Conservation (phyloP, 2,329 filamentous ascomycete genomes). For the Myrmaecium sp. region DNA sequence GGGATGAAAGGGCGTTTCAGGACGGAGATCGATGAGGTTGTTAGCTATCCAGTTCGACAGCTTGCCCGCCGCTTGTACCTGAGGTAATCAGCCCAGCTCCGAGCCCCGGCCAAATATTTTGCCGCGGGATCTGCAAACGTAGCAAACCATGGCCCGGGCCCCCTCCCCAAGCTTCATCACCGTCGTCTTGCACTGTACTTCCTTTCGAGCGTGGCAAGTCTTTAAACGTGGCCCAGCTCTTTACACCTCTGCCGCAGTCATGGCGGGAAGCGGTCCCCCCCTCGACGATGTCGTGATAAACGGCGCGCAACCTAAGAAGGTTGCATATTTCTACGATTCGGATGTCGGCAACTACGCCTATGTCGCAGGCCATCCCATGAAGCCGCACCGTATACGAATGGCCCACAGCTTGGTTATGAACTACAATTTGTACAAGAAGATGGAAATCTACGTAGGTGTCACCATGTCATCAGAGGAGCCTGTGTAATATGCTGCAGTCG, state of each 20-base stretch:
- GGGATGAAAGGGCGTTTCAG: too few species aligned
- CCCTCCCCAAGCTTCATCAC: too few species aligned
- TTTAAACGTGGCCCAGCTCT: too few species aligned
- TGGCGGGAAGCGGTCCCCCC: constrained; percentile 5
- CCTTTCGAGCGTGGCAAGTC: too few species aligned
- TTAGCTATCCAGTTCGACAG: too few species aligned
- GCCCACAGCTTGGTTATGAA: constrained; percentile 51
- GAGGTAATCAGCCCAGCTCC: too few species aligned
- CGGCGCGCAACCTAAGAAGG: constrained; percentile 39
- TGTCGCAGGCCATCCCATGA: constrained; percentile 55
- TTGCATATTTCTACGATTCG: constrained; percentile 96
- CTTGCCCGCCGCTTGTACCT: too few species aligned
- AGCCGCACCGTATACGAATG: constrained; percentile 51
- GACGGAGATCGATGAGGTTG: too few species aligned
- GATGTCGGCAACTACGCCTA: constrained; percentile 98
- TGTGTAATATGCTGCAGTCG: constrained; percentile 1
- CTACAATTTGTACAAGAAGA: constrained; percentile 55
- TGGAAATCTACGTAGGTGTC: constrained; percentile 48
- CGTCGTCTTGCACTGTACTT: too few species aligned
- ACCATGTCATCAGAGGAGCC: neutral
- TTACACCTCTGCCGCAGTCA: constrained; percentile 3
- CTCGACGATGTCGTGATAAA: constrained; percentile 7
- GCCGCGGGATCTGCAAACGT: too few species aligned
- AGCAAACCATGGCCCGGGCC: too few species aligned
- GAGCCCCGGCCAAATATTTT: too few species aligned